Percentiles rank a stretch among this genome's conserved stretches.
Conservation (phyloP, 1,139 yeast species). For the Geotrichum candidum region DNA sequence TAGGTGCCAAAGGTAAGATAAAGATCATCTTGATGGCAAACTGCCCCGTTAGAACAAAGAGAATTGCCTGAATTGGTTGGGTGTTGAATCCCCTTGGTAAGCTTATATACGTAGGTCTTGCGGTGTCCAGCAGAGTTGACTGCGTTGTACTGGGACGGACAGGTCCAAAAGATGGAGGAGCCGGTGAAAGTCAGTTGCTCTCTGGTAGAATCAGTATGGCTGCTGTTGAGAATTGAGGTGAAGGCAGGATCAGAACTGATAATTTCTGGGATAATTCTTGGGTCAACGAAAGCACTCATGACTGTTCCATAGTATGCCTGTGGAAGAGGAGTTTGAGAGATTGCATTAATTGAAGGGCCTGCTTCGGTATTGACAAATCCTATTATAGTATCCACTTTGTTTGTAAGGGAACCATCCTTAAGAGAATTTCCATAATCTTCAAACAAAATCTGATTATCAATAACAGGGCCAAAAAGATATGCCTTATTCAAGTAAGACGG, state of each 20-base stretch:
- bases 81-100: conserved; percentile 29
- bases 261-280: conserved; percentile 7
- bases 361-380: conserved; percentile 30
- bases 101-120: conserved; percentile 26
- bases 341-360: conserved; percentile 21
- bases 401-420: conserved; percentile 22
- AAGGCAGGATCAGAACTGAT: conserved; percentile 9
- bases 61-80: conserved; percentile 21
- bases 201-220: conserved; percentile 14
- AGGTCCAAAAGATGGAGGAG: conserved; percentile 24
- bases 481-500: conserved; percentile 22
- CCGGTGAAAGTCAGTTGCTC: conserved; percentile 21
- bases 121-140: neutral
- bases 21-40: conserved; percentile 34
- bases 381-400: conserved; percentile 25
- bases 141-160: conserved; percentile 26
- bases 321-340: conserved; percentile 10
- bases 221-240: conserved; percentile 15
- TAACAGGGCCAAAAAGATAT: conserved; percentile 30
- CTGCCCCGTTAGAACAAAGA: conserved; percentile 25
- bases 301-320: conserved; percentile 13
- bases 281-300: conserved; percentile 17
- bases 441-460: conserved; percentile 24
- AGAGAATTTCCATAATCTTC: conserved; percentile 24
- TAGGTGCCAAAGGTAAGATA: conserved; percentile 31